Evolutionary conservation across 208 protist species (phyloP).

Genomic region (Tetramitus jugosus): DNA sequence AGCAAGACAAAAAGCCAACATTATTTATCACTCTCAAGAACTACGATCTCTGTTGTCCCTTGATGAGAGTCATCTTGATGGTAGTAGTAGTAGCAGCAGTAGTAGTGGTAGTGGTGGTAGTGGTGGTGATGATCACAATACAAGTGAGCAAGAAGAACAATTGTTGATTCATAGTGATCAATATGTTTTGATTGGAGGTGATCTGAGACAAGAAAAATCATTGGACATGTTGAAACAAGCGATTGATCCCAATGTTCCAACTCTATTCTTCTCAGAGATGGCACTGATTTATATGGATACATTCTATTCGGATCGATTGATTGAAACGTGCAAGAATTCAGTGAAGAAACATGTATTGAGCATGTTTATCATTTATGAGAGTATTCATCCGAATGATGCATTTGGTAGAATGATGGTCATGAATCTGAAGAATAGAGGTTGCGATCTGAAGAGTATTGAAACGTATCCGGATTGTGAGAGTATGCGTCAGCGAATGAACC

Average conservation of each 20-base stretch:
- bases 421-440: background rate
- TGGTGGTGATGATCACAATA: background rate
- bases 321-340: too few species aligned
- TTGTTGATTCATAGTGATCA: background rate
- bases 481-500: background rate
- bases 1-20: background rate
- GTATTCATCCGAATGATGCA: background rate
- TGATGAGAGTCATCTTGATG: background rate
- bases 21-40: background rate
- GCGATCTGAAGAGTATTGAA: background rate
- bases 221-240: background rate
- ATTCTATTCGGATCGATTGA: background rate
- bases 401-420: background rate
- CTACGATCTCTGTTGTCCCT: background rate
- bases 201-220: background rate
- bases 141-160: background rate
- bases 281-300: background rate
- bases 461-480: background rate
- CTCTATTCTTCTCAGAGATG: background rate
- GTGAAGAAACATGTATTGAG: background rate
- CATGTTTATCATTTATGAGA: background rate
- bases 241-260: background rate
- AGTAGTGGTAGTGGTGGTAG: background rate
- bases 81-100: background rate
- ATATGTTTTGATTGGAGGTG: background rate